Conservation (phyloP, 345 rosid genomes). For the Populus alba region DNA sequence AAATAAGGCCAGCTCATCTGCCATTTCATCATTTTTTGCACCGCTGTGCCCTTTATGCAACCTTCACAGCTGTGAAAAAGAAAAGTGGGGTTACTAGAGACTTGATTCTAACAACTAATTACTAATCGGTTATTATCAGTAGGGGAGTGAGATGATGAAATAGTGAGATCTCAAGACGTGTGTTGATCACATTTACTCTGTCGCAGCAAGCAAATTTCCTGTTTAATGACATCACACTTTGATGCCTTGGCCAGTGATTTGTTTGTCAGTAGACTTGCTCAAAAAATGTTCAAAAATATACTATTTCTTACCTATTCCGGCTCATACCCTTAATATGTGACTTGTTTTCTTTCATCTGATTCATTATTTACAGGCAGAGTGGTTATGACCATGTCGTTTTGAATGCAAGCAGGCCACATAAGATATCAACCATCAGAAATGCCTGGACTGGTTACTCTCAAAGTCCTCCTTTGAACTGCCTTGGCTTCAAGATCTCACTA, state of each 20-base stretch:
- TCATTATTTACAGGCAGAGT: slow-evolving; percentile 23
- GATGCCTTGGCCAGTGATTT: neutral
- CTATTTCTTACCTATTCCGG: neutral
- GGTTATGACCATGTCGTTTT: slow-evolving; percentile 22
- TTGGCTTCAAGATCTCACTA: slow-evolving; percentile 50
- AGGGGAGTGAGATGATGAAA: neutral
- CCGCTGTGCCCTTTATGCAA: neutral
- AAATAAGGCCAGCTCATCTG: neutral
- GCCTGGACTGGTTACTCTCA: slow-evolving; percentile 25
- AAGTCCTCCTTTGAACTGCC: slow-evolving; percentile 20
- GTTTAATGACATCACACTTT: neutral
- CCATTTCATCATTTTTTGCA: neutral
- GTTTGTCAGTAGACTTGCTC: neutral
- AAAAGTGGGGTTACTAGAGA: neutral
- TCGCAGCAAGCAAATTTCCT: neutral
- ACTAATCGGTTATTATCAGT: neutral
- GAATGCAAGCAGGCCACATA: slow-evolving; percentile 25
- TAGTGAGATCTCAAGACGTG: neutral
- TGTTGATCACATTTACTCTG: neutral
- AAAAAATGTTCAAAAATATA: neutral
- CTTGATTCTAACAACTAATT: neutral
- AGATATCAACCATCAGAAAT: slow-evolving; percentile 17
- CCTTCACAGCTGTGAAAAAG: neutral
- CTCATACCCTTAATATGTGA: neutral
- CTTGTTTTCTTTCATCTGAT: neutral